Percentiles rank a stretch among this genome's conserved stretches.
These are phyloP conservation scores for Gentiana macrophylla DNA, from an alignment of 257 asterid species.

Conservation along the genomic window DNA sequence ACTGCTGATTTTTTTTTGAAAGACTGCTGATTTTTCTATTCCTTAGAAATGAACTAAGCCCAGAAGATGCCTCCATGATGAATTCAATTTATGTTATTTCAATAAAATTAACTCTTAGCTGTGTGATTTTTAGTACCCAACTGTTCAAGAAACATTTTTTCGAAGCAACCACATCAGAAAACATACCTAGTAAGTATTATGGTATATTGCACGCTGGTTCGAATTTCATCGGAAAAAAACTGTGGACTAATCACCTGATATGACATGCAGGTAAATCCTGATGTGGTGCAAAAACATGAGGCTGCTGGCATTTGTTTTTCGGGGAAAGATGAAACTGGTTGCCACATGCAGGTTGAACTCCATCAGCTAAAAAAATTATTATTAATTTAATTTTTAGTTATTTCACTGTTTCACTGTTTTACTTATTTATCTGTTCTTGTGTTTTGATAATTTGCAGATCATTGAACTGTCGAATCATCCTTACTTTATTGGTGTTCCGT, in stretches of 20 bases:
- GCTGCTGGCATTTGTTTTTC: conserved; percentile 36
- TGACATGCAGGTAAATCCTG: conserved; percentile 32
- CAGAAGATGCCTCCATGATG: too few species aligned
- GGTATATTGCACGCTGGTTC: background rate
- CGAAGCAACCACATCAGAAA: too few species aligned
- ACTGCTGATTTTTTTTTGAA: too few species aligned
- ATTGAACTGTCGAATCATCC: conserved; percentile 36
- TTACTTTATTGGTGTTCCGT: conserved; percentile 38
- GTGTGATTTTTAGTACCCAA: too few species aligned
- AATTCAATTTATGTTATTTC: too few species aligned
- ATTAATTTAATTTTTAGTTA: background rate
- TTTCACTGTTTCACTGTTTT: background rate
- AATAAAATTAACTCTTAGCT: too few species aligned
- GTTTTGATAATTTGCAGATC: conserved; percentile 18
- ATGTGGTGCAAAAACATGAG: conserved; percentile 31
- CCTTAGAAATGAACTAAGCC: too few species aligned
- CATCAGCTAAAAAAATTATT: background rate
- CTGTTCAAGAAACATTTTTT: too few species aligned
- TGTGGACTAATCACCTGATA: background rate
- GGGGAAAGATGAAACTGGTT: conserved; percentile 39
- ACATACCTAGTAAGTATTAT: too few species aligned
- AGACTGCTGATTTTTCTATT: too few species aligned
- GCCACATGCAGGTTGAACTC: conserved; percentile 32
- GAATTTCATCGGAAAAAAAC: background rate
- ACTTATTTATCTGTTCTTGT: background rate